These are phyloP conservation scores for Colletotrichum abscissum DNA, from an alignment of 2,329 filamentous ascomycete genomes.

Conservation along the genomic window DNA sequence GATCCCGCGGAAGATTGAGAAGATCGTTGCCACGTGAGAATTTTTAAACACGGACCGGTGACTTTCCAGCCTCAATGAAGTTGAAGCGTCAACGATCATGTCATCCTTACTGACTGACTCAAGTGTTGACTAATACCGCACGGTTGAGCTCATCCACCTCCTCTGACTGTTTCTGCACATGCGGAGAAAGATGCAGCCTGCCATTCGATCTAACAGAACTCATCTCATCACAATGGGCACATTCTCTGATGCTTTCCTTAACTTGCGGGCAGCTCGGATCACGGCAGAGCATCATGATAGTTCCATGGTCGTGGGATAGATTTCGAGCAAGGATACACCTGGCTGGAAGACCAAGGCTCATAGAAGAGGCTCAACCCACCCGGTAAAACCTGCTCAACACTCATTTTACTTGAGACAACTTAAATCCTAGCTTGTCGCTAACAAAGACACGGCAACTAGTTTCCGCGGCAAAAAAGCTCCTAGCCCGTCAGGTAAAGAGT, in stretches of 20 bases:
- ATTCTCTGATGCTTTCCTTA: not conserved
- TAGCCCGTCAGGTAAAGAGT: not conserved
- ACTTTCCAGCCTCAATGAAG: not conserved
- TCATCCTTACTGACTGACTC: not conserved
- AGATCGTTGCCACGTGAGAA: not conserved
- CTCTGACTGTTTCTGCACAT: too few relatives aligned
- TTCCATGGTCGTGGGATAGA: not conserved
- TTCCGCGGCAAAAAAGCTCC: conserved; percentile 7
- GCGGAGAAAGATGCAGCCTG: not conserved
- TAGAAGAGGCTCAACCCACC: not conserved
- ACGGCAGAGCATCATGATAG: not conserved
- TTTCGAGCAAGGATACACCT: not conserved
- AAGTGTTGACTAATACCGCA: too few relatives aligned
- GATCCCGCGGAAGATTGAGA: not conserved
- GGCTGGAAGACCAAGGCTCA: not conserved
- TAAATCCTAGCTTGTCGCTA: not conserved
- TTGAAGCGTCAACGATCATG: not conserved
- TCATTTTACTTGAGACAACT: conserved; percentile 11
- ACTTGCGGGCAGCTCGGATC: not conserved
- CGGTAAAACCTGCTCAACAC: not conserved
- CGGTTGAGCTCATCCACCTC: not conserved
- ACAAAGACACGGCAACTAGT: not conserved
- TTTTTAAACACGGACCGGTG: not conserved
- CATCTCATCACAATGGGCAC: not conserved
- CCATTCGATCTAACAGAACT: not conserved